These are phyloP conservation scores for Chrysoporthe cubensis DNA, from an alignment of 2,329 filamentous ascomycete genomes.

Conservation along the genomic window DNA sequence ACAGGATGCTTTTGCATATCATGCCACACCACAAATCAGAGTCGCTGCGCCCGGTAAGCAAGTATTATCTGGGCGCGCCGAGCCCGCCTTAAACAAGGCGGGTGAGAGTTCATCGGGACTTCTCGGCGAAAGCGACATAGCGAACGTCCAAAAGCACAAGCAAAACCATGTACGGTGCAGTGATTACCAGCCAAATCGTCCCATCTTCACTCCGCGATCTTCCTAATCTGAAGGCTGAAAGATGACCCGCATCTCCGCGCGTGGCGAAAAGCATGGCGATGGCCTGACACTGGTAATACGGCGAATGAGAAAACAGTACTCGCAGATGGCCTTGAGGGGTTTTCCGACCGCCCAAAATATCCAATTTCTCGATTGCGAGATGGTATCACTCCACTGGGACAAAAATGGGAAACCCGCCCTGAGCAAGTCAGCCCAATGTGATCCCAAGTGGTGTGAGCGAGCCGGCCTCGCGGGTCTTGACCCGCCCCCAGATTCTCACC, in stretches of 20 bases:
- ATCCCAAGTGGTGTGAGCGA: slow-evolving; percentile 14
- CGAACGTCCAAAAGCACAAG: background rate
- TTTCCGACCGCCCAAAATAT: background rate
- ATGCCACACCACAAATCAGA: background rate
- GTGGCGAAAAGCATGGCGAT: background rate
- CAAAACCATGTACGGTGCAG: background rate
- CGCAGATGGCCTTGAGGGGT: background rate
- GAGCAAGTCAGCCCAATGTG: slow-evolving; percentile 21
- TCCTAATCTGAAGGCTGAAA: background rate
- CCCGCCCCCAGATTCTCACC: slow-evolving; percentile 12
- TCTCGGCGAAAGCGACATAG: background rate
- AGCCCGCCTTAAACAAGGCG: background rate
- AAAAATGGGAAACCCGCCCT: slow-evolving; percentile 4
- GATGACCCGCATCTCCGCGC: slow-evolving; percentile 2
- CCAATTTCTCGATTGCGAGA: background rate
- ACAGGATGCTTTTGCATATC: background rate
- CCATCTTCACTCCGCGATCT: slow-evolving; percentile 1
- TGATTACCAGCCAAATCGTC: background rate
- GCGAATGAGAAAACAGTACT: background rate
- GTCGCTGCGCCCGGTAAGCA: background rate
- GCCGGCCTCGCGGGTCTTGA: background rate
- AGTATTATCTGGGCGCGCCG: background rate
- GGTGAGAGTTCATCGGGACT: background rate
- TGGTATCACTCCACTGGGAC: slow-evolving; percentile 1
- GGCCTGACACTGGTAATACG: background rate